Base-by-base conservation (phyloP, 352 stramenopile genomes). In the Blastocystis sp. region DNA sequence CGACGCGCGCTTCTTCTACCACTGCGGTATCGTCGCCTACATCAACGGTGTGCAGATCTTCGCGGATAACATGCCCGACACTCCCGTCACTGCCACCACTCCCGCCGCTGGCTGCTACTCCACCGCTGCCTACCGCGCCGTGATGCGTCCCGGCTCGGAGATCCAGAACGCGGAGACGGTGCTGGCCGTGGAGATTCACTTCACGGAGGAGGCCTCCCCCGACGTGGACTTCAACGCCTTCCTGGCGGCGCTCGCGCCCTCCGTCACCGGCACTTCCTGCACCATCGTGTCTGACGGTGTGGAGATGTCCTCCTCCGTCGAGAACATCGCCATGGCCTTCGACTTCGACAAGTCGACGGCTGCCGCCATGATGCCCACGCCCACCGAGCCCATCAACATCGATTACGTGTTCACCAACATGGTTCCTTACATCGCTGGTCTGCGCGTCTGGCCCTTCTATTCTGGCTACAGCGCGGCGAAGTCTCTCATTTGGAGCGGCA, bases 21-120 rank as follows among this genome's bases (percentile, higher is more conserved):
- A 2, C 45, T 11, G 23, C 11, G 66, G 66, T 60, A 77, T 77
- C 1, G 52, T 77, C 21, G 66, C 66, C 52, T 77, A 77, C 34
- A 60, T 77, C 3, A 77, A 77, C 34, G 66, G 66, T 53, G n/a
- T 77, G 7, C 38, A 77, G 19, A 59, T 77, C 43, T 77, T 60
- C 41, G 2, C 38, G 1, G 66, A 77, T 21, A 77, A 77, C 52
- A 77, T 77, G 41, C 38, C 66, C 23, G 66, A 48, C 3, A 43
- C 38, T 61, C 4, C 2, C 41, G 52, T 77, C 3, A 77, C 9
- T 77, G 2, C 23, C 11, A n/a, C 7, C 4, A 77, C 66, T 48
- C 7, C 45, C 7, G 66, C 66, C 19, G 9, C 66, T 19, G 52
- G 52, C 3, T 77, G 38, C 1, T 60, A 77, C 52, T 48, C 66